These are phyloP conservation scores for Dactylellina parvicollis DNA, from an alignment of 2,329 filamentous ascomycete species.

Conservation along the genomic window DNA sequence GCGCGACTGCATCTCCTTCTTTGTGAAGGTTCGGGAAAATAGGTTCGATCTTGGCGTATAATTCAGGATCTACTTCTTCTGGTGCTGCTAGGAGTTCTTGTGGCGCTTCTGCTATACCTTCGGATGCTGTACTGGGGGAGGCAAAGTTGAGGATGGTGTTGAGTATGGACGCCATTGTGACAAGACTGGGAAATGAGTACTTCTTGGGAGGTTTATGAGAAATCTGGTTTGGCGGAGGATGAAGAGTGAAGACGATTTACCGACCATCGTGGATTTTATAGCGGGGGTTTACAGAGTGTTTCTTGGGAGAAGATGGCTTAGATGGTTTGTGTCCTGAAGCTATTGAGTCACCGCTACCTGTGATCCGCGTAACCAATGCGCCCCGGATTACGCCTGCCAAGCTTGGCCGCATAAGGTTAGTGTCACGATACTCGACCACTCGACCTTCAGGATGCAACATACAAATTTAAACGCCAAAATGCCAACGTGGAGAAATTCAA, in stretches of 20 bases:
- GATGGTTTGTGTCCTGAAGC: no score
- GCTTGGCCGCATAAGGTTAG: neutral
- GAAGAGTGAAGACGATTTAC: neutral
- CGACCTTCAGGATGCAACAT: neutral
- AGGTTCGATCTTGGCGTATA: slow-evolving; percentile 39
- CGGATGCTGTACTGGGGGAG: slow-evolving; percentile 4
- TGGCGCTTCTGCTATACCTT: slow-evolving; percentile 7
- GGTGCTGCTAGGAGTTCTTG: slow-evolving; percentile 31
- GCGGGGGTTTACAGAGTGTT: no score
- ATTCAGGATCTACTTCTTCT: slow-evolving; percentile 43
- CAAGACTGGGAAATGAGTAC: neutral
- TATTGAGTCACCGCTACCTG: neutral
- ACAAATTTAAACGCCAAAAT: no score
- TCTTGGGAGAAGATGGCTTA: no score
- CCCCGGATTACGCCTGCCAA: slow-evolving; percentile 26
- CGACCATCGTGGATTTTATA: neutral
- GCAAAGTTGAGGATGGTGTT: slow-evolving; percentile 24
- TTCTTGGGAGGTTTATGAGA: neutral
- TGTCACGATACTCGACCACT: slow-evolving; percentile 2
- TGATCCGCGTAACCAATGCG: neutral
- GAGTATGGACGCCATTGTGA: slow-evolving; percentile 41
- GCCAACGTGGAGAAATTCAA: no score
- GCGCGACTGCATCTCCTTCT: slow-evolving; percentile 21
- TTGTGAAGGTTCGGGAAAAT: slow-evolving; percentile 33
- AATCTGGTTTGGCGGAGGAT: neutral